Base-by-base conservation (phyloP, 805 yeast species). In the Teunomyces funiuensis region DNA sequence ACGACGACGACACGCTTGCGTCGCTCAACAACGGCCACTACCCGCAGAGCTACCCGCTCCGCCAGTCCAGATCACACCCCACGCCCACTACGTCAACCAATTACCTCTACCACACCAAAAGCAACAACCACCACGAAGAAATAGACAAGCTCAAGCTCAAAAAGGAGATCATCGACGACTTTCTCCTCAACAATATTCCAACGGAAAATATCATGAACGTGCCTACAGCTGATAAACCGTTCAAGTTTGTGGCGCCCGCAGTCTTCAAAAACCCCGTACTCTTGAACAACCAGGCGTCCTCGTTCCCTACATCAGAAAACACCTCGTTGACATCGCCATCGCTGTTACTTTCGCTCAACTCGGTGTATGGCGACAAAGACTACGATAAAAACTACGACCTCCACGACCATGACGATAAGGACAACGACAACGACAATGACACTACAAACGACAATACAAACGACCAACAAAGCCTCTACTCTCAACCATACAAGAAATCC, bases 101-200 rank as follows among this genome's bases (percentile, higher is more conserved):
- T 23, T 18, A 28, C 13, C 45, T 44, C 15, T 19, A 13, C 23
- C 31, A 31, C 28, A 27, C 22, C 18, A n/a, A n/a, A n/a, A 7
- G 19, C 33, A 33, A 28, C 11, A 25, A 29, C 25, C 36, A n/a
- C 17, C n/a, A 22, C 10, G 20, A 45, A 25, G 41, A 23, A 4
- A 28, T 51, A 26, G 60, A 56, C 36, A 55, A 45, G 39, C 33
- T 46, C 25, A 41, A 60, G 39, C 59, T 67, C 49, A 67, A 66
- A 42, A 70, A 67, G 45, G 72, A 66, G 45, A 66, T 66, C 42
- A 64, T 66, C 40, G 66, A 65, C 41, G 73, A 67, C 45, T 67
- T 67, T 41, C 44, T 55, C 39, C 52, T 67, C 47, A 67, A 67
- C 51, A 66, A 66, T 43, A 64, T 66, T 28, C 69, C 66, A 33